A percentile compares a stretch with the other conserved stretches of the same genome.
Evolutionary conservation across 805 yeast species (phyloP).

Genomic region (Tetrapisispora phaffii): DNA sequence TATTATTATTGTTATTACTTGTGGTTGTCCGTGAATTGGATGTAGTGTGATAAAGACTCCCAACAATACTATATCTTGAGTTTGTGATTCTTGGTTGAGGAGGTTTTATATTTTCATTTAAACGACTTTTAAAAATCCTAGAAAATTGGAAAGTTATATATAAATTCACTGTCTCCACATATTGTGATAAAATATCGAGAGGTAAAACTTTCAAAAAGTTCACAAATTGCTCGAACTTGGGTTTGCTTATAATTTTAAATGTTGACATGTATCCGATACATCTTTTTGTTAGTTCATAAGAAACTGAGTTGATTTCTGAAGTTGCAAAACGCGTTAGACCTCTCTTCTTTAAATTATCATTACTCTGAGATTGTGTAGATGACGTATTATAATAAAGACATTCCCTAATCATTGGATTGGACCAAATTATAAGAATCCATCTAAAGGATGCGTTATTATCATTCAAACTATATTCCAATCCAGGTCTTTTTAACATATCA

Average conservation of each 20-base stretch:
- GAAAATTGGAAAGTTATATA: slow-evolving; percentile 71
- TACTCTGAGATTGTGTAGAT: slow-evolving; percentile 11
- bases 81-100: neutral
- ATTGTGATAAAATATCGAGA: slow-evolving; percentile 34
- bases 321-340: slow-evolving; percentile 11
- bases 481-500: slow-evolving; percentile 43
- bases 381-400: slow-evolving; percentile 27
- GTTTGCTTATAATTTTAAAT: neutral
- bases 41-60: neutral
- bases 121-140: slow-evolving; percentile 30
- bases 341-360: slow-evolving; percentile 7
- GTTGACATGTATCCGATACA: slow-evolving; percentile 56
- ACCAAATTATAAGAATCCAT: slow-evolving; percentile 59
- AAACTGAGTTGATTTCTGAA: slow-evolving; percentile 43
- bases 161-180: slow-evolving; percentile 61
- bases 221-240: neutral
- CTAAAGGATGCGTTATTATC: slow-evolving; percentile 26
- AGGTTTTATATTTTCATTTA: neutral
- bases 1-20: neutral
- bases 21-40: neutral
- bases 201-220: slow-evolving; percentile 22
- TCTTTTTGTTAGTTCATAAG: slow-evolving; percentile 64
- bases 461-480: slow-evolving; percentile 21
- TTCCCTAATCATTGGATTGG: slow-evolving; percentile 51
- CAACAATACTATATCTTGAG: neutral